Evolutionary conservation across 2,329 filamentous ascomycete species (phyloP), one percentile per base, ranked within the genome.

Genomic region (Xylariaceae sp.): DNA sequence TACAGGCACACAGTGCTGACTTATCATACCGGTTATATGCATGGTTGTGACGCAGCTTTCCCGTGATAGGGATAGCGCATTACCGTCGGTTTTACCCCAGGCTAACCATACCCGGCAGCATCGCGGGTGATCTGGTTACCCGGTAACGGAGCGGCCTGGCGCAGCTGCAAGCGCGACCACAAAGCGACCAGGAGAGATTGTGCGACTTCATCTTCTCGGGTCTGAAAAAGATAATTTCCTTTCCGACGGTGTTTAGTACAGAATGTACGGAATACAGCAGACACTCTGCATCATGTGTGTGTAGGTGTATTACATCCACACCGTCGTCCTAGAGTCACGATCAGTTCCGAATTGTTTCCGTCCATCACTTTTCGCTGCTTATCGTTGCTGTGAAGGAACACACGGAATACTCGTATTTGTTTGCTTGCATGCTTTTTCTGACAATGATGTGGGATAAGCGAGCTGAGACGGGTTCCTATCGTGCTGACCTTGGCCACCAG

Each of bases 121-220:
- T 58, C 47, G 41, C 37, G 37, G 52, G 37, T 39, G 57, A 48
- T 52, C 45, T 45, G 30, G 51, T 37, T 30, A 30, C 23, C 23
- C 23, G 23, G 23, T 30, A 30, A 30, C 23, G 23, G 34, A 48
- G 60, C 51, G 51, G 58, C 50, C 51, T 63, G 59, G 61, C 59
- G 59, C 57, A 51, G 55, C 34, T 49, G 51, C 61, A 58, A 56
- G 58, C 58, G 60, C 58, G 58, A 48, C 49, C 45, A 34, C 54
- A 56, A 51, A 41, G 17, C 11, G 47, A 48, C 41, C 57, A 41
- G 37, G 51, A 57, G 35, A 56, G 49, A 53, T 51, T 52, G 56
- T 61, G 57, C 34, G 47, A 59, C 60, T 57, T 56, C 47, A 52
- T 55, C 44, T n/a, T 13, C 15, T 39, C 5, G 23, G 23, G 11